These are phyloP conservation scores for Brettanomyces anomalus DNA, from an alignment of 805 yeast genomes.

Conservation along the genomic window DNA sequence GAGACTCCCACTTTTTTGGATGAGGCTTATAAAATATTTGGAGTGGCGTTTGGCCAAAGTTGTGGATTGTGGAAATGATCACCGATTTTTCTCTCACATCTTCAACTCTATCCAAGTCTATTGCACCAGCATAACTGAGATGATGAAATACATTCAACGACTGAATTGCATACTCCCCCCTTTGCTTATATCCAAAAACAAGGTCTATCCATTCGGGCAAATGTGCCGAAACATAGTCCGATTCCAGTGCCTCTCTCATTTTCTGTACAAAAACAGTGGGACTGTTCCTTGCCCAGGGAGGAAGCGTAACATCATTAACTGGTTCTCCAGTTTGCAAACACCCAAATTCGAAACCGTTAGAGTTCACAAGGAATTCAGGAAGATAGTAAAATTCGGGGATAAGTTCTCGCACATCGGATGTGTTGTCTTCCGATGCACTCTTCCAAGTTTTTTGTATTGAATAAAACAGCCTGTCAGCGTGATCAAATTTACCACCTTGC, in stretches of 20 bases:
- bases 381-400: constrained; percentile 80
- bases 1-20: constrained; percentile 34
- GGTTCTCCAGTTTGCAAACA: constrained; percentile 47
- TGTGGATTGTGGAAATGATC: constrained; percentile 76
- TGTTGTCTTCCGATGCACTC: constrained; percentile 69
- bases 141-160: constrained; percentile 75
- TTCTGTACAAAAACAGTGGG: constrained; percentile 65
- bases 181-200: constrained; percentile 73
- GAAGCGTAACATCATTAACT: constrained; percentile 58
- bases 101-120: constrained; percentile 61
- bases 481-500: constrained; percentile 87
- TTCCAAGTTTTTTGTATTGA: constrained; percentile 74
- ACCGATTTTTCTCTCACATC: constrained; percentile 72
- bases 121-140: constrained; percentile 77
- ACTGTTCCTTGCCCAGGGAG: constrained; percentile 79
- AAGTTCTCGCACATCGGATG: constrained; percentile 82
- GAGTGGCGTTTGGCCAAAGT: constrained; percentile 85
- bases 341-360: constrained; percentile 65
- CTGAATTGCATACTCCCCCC: constrained; percentile 58
- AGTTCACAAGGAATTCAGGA: constrained; percentile 67
- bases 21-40: constrained; percentile 67
- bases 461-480: constrained; percentile 73
- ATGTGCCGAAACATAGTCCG: constrained; percentile 68
- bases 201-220: constrained; percentile 81
- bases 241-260: constrained; percentile 77